Percentiles rank a stretch among this genome's conserved stretches.
phyloP scores from a whole-genome alignment of 2,329 filamentous ascomycete genomes.

The Epichloe sibirici region DNA sequence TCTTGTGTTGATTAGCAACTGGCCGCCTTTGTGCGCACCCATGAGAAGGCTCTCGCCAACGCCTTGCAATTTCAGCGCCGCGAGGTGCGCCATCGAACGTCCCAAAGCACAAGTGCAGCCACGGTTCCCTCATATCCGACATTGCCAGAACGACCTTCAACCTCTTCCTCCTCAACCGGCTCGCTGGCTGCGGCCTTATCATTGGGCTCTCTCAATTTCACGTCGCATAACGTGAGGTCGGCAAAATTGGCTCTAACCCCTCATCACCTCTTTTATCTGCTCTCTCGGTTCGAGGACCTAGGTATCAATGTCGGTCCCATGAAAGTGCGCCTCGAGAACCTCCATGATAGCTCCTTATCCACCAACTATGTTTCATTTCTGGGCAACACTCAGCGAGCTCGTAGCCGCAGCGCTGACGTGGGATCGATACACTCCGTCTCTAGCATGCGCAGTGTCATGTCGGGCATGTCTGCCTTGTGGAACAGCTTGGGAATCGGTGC shows the following conservation, averaged over 20 bases:
- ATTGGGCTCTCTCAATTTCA: constrained; percentile 71
- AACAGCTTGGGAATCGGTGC: constrained; percentile 73
- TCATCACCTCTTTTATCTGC: constrained; percentile 91
- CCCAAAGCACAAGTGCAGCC: constrained; percentile 50
- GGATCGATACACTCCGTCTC: constrained; percentile 93
- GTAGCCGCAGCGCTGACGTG: constrained; percentile 67
- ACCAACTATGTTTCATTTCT: constrained; percentile 95
- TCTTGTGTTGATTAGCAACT: constrained; percentile 55
- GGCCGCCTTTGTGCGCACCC: constrained; percentile 88
- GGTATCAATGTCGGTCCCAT: constrained; percentile 85
- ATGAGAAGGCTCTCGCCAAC: constrained; percentile 95
- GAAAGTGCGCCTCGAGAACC: constrained; percentile 90
- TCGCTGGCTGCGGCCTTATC: constrained; percentile 78
- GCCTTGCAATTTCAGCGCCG: constrained; percentile 71
- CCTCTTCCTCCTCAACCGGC: constrained; percentile 57
- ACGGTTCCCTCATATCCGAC: constrained; percentile 43
- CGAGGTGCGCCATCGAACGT: constrained; percentile 58
- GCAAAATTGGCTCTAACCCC: constrained; percentile 87
- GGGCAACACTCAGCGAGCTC: constrained; percentile 62
- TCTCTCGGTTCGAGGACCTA: constrained; percentile 90
- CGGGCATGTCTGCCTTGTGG: constrained; percentile 90
- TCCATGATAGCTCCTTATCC: constrained; percentile 75
- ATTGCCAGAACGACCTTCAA: constrained; percentile 48
- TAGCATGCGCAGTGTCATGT: constrained; percentile 94
- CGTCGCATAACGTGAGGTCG: constrained; percentile 75